Evolutionary conservation across 306 rosid species (phyloP), one percentile per base, ranked within the genome.

Genomic region (Castanopsis chinensis): DNA sequence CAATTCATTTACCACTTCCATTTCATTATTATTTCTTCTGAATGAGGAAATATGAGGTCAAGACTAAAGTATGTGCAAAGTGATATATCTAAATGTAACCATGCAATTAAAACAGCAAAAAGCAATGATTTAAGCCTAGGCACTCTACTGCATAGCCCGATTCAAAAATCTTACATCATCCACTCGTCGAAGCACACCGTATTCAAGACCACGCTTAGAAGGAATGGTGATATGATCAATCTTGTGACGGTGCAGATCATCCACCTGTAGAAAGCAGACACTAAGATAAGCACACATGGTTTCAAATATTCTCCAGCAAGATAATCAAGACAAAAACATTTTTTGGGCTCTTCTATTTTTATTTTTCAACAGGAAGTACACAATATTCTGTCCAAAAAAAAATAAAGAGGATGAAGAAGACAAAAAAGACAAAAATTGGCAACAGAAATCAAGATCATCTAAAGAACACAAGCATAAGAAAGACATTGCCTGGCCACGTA

Each of bases 211-310:
- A 59, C 93, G 91, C n/a, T 69, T 75, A 14, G 91, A 79, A 74
- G 92, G 87, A 89, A 93, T 86, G 28, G 99, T 91, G 75, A 95
- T 91, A 84, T 95, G 97, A 88, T 93, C 99, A 72, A 95, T 95
- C 79, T 95, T 93, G 90, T 91, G 99, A 65, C 97, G 92, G 76
- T 95, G 99, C 82, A 95, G 93, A 86, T 95, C 99, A 83, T 73
- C 78, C 81, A 89, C 92, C 99, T 95, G 90, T 27, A 71, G 70
- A 73, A 61, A 76, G 30, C 78, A 81, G 65, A 14, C 12, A 45
- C 59, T 51, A 17, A 69, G 70, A 87, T 83, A 70, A 85, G 69
- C 68, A 33, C 18, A 80, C 64, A 81, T 41, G 43, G 20, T 71
- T 69, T 30, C 51, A 17, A 55, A n/a, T 32, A 33, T 23, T 32